A percentile compares a stretch with the other conserved stretches of the same genome.
Evolutionary conservation across 148 eudicot species (phyloP).

Genomic region (Amaranthus palmeri): DNA sequence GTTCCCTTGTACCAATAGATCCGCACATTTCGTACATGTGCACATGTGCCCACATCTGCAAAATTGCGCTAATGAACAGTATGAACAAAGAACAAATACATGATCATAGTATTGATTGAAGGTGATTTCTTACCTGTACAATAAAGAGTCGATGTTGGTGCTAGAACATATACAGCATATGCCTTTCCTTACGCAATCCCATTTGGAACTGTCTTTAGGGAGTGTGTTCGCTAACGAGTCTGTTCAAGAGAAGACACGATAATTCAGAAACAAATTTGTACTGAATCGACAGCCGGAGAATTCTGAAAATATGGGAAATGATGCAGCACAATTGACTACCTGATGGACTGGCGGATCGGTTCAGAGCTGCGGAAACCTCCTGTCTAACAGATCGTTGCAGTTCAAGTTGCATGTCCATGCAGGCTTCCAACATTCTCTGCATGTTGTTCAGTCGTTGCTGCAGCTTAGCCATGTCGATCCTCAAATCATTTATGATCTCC

Average conservation of each 20-base stretch:
- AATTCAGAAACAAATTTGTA: neutral
- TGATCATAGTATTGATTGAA: neutral
- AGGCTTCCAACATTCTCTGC: conserved; percentile 89
- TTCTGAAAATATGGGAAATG: neutral
- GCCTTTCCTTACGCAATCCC: conserved; percentile 75
- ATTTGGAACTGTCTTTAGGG: conserved; percentile 45
- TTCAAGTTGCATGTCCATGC: conserved; percentile 94
- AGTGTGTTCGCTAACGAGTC: conserved; percentile 24
- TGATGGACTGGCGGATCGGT: conserved; percentile 36
- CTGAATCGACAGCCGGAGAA: neutral
- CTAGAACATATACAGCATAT: conserved; percentile 69
- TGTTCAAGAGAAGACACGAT: conserved; percentile 12
- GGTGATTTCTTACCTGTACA: conserved; percentile 54
- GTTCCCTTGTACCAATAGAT: conserved; percentile 43
- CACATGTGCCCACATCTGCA: conserved; percentile 97
- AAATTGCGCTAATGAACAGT: neutral
- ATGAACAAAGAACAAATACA: neutral
- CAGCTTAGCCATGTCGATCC: conserved; percentile 78
- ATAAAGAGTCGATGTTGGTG: conserved; percentile 59
- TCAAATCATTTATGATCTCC: conserved; percentile 78
- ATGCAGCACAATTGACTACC: conserved; percentile 28
- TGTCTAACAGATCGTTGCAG: conserved; percentile 69
- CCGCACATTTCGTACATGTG: conserved; percentile 75
- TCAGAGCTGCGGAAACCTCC: conserved; percentile 81
- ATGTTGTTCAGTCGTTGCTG: conserved; percentile 79